Evolutionary conservation across 768 basidiomycete genomes (phyloP).

Genomic region (Podaxis carcinomalis): DNA sequence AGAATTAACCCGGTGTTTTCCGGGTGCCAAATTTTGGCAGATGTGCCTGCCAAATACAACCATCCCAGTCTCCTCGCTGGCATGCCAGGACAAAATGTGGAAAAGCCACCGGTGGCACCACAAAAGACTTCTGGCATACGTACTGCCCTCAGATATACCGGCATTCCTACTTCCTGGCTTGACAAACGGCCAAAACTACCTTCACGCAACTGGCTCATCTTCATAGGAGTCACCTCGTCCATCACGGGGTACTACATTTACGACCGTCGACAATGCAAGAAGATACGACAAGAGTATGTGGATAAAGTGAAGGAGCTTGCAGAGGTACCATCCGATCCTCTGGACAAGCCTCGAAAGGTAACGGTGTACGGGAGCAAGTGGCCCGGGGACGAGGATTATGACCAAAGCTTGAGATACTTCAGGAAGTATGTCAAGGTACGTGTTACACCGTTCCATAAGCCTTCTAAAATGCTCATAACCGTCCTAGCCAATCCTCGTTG

Average conservation of each 20-base stretch:
- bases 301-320: slow-evolving; percentile 77
- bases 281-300: slow-evolving; percentile 73
- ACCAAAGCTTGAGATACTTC: slow-evolving; percentile 83
- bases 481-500: slow-evolving; percentile 83
- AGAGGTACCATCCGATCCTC: slow-evolving; percentile 56
- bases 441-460: slow-evolving; percentile 7
- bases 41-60: slow-evolving; percentile 1
- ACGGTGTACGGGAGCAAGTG: slow-evolving; percentile 86
- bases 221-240: slow-evolving; percentile 72
- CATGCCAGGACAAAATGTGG: slow-evolving; percentile 21
- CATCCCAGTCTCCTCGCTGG: slow-evolving; percentile 15
- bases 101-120: slow-evolving; percentile 18
- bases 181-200: slow-evolving; percentile 83
- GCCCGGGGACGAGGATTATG: slow-evolving; percentile 92
- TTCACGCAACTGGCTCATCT: slow-evolving; percentile 92
- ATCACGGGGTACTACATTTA: slow-evolving; percentile 74
- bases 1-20: background rate
- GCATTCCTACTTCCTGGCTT: slow-evolving; percentile 73
- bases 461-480: slow-evolving; percentile 11
- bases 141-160: slow-evolving; percentile 63
- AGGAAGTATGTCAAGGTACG: slow-evolving; percentile 95
- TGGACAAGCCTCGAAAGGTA: slow-evolving; percentile 73
- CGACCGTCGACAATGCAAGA: slow-evolving; percentile 79
- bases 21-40: slow-evolving; percentile 16
- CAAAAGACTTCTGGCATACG: slow-evolving; percentile 47